A percentile compares a stretch with the other conserved stretches of the same genome.
Evolutionary conservation across 2,329 filamentous ascomycete species (phyloP).

Genomic region (Stagonosporopsis cucurbitacearum): DNA sequence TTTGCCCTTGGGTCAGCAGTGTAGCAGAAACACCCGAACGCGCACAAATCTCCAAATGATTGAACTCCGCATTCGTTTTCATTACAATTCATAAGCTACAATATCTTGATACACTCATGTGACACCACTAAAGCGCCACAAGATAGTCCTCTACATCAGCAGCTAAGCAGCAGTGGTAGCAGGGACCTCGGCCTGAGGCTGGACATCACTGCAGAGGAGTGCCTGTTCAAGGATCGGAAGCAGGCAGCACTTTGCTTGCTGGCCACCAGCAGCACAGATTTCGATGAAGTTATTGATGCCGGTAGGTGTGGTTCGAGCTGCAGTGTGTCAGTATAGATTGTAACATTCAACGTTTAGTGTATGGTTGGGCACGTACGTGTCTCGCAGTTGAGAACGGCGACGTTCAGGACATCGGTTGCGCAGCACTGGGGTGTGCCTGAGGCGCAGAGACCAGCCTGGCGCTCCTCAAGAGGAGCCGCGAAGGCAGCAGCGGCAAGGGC

Average conservation of each 20-base stretch:
- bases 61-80: background rate
- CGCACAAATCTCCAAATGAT: background rate
- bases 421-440: slow-evolving; percentile 61
- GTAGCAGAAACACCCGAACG: too few species aligned
- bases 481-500: slow-evolving; percentile 42
- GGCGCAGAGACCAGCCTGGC: slow-evolving; percentile 46
- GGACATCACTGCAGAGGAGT: slow-evolving; percentile 47
- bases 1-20: too few species aligned
- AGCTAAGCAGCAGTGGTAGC: slow-evolving; percentile 6
- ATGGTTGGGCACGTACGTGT: slow-evolving; percentile 54
- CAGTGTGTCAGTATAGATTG: slow-evolving; percentile 4
- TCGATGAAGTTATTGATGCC: slow-evolving; percentile 54
- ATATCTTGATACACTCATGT: background rate
- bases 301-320: slow-evolving; percentile 48
- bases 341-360: background rate
- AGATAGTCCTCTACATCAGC: background rate
- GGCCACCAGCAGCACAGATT: slow-evolving; percentile 58
- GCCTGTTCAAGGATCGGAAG: slow-evolving; percentile 58
- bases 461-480: slow-evolving; percentile 41
- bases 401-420: slow-evolving; percentile 65
- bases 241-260: slow-evolving; percentile 65
- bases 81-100: background rate
- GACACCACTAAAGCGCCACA: background rate
- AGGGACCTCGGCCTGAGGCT: slow-evolving; percentile 24
- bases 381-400: slow-evolving; percentile 64